phyloP scores from a whole-genome alignment of 2,329 filamentous ascomycete species.

The Diaporthe sp. region DNA sequence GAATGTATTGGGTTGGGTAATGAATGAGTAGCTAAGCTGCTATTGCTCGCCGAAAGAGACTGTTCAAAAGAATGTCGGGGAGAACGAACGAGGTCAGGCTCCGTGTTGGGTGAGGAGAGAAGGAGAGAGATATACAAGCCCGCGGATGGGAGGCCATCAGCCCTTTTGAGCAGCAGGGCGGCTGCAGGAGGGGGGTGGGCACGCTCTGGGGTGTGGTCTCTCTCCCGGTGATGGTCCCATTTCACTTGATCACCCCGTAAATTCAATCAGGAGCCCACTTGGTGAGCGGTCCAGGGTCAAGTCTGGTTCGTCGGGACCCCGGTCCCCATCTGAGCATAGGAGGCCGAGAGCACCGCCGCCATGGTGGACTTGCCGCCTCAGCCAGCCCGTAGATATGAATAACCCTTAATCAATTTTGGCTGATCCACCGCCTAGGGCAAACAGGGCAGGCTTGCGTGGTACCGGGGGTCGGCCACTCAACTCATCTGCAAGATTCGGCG shows the following conservation, averaged over 20 bases:
- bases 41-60: conserved; percentile 38
- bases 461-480: conserved; percentile 23
- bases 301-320: conserved; percentile 27
- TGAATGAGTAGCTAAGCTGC: conserved; percentile 37
- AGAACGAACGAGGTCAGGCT: conserved; percentile 39
- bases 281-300: conserved; percentile 34
- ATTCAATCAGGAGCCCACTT: conserved; percentile 37
- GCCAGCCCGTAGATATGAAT: conserved; percentile 34
- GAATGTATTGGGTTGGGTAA: conserved; percentile 46
- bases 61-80: conserved; percentile 41
- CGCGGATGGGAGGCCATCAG: conserved; percentile 34
- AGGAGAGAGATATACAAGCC: conserved; percentile 37
- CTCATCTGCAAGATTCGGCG: conserved; percentile 29
- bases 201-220: conserved; percentile 27
- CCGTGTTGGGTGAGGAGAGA: conserved; percentile 37
- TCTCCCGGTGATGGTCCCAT: conserved; percentile 35
- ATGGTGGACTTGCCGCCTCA: conserved; percentile 35
- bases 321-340: conserved; percentile 25
- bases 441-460: conserved; percentile 28
- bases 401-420: conserved; percentile 36
- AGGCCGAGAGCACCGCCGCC: conserved; percentile 31
- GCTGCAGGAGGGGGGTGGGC: conserved; percentile 33
- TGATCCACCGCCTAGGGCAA: conserved; percentile 31
- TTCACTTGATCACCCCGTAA: conserved; percentile 38
- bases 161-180: conserved; percentile 37